Evolutionary conservation across 2,329 filamentous ascomycete genomes (phyloP).

Genomic region (Phoma sp.): DNA sequence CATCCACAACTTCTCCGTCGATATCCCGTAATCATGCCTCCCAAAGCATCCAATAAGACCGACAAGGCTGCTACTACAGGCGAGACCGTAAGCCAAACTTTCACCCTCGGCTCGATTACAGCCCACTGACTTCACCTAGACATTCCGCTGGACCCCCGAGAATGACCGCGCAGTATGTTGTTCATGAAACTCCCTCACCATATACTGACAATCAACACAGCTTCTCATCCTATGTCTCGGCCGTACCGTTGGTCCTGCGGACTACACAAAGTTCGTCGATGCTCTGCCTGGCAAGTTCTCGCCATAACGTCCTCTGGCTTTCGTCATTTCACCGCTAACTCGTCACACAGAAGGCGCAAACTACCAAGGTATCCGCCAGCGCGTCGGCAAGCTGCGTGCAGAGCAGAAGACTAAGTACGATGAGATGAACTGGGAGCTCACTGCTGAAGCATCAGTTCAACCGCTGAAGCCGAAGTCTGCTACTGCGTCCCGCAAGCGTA

Average conservation of each 20-base stretch:
- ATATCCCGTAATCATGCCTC: background rate
- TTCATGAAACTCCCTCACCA: background rate
- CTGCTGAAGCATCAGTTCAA: background rate
- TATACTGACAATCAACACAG: background rate
- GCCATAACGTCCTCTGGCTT: background rate
- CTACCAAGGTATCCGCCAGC: conserved; percentile 7
- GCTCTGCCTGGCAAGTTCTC: background rate
- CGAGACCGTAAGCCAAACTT: background rate
- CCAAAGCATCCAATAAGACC: conserved; percentile 1
- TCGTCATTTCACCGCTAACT: no score
- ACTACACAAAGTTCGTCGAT: background rate
- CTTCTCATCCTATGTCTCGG: background rate
- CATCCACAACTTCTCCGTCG: background rate
- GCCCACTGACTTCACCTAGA: background rate
- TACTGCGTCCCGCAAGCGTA: background rate
- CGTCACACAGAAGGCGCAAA: background rate
- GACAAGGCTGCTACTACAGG: background rate
- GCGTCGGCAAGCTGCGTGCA: background rate
- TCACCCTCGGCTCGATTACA: background rate
- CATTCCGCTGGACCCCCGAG: conserved; percentile 1
- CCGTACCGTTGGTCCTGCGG: background rate
- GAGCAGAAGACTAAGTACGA: conserved; percentile 5
- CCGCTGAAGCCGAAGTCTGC: background rate
- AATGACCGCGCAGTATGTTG: conserved; percentile 7
- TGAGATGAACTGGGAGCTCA: background rate